Conservation (phyloP, 345 rosid genomes). For the Linum tenue region DNA sequence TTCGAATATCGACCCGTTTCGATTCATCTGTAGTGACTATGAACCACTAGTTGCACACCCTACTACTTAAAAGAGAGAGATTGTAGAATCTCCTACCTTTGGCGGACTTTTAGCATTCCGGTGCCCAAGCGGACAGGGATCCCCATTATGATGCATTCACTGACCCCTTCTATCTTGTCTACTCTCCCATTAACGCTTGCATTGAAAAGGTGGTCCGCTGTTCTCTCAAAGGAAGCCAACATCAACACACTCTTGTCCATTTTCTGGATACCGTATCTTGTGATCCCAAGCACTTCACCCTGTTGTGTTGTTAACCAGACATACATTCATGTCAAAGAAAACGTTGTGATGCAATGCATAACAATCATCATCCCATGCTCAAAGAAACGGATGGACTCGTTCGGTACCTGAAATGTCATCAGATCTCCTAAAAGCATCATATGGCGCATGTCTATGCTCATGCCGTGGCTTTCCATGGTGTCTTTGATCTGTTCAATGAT, state of each 20-base stretch:
- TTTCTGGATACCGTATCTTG: constrained; percentile 80
- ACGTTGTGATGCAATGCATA: too few species aligned
- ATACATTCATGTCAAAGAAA: too few species aligned
- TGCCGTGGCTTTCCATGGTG: constrained; percentile 77
- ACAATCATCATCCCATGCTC: too few species aligned
- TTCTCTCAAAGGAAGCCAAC: constrained; percentile 92
- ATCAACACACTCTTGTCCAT: constrained; percentile 89
- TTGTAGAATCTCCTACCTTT: constrained; percentile 35
- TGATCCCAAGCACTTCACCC: constrained; percentile 98
- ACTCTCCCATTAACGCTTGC: constrained; percentile 70
- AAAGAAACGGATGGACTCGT: not conserved
- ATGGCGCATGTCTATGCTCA: constrained; percentile 97
- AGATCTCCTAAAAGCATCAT: constrained; percentile 97
- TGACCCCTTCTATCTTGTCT: constrained; percentile 82
- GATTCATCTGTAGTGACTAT: too few species aligned
- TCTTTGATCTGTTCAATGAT: constrained; percentile 73
- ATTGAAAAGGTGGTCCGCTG: constrained; percentile 73
- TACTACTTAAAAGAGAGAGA: not conserved
- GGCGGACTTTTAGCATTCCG: constrained; percentile 80
- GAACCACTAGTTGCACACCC: not conserved
- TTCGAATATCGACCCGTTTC: too few species aligned
- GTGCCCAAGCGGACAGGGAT: constrained; percentile 85
- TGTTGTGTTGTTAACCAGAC: constrained; percentile 12
- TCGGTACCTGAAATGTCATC: constrained; percentile 79
- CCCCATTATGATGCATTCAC: constrained; percentile 97